phyloP scores from a whole-genome alignment of 345 rosid species.

The Syzygium aqueum region DNA sequence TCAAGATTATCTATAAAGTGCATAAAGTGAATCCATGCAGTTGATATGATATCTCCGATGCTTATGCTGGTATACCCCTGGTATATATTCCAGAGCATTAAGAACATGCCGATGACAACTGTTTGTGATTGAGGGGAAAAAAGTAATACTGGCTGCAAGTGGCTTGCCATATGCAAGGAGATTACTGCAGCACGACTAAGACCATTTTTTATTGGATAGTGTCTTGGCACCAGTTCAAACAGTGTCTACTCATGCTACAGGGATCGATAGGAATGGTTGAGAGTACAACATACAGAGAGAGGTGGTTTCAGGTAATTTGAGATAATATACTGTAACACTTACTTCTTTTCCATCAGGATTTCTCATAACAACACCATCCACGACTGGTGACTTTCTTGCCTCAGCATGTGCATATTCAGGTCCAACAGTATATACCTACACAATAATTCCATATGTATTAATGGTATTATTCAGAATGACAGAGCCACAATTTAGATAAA shows the following conservation, averaged over 20 bases:
- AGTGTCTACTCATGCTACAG: background rate
- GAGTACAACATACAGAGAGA: background rate
- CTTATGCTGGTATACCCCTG: background rate
- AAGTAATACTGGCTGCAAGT: background rate
- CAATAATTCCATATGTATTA: background rate
- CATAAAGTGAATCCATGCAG: background rate
- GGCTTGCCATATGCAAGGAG: background rate
- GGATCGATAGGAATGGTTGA: background rate
- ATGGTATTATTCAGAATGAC: background rate
- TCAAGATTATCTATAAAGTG: background rate
- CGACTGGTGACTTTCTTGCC: conserved; percentile 99
- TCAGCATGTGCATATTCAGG: conserved; percentile 99
- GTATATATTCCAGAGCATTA: background rate
- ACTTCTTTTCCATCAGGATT: conserved; percentile 98
- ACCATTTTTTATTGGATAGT: background rate
- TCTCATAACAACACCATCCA: conserved; percentile 99
- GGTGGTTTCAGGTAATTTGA: background rate
- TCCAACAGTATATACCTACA: conserved; percentile 94
- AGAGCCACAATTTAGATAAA: background rate
- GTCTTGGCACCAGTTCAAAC: background rate
- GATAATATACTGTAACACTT: conserved; percentile 11
- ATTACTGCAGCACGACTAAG: background rate
- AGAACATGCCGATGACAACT: background rate
- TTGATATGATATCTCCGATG: background rate
- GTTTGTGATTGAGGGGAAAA: background rate